Base-by-base conservation (phyloP, 495 filamentous ascomycete genomes). In the Hyaloscypha variabilis region DNA sequence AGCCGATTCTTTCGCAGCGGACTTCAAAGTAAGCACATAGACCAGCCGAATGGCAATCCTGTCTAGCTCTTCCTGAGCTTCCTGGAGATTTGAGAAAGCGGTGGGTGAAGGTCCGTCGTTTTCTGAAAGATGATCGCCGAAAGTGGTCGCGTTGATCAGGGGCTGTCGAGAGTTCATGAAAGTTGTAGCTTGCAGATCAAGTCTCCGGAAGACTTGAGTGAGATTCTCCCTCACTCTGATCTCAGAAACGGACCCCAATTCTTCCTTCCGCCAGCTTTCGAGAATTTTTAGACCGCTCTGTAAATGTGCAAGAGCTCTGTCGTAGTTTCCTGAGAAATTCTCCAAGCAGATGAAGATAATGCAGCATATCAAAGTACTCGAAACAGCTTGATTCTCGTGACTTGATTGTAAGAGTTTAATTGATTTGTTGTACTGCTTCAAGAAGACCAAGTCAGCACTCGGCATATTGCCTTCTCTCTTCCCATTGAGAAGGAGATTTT, bases 321-420 rank as follows among this genome's bases (percentile, higher is more conserved):
- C 57, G 56, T 77, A 79, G 28, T 78, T 72, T 2, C 85, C 83
- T 24, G 77, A 78, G 3, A 87, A 68, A 42, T 80, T 79, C 63
- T 89, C 86, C 36, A 85, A 76, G 53, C 78, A 81, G 55, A 80
- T 75, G 67, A 88, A 87, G 0, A 88, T 53, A 23, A 85, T 66
- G 64, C 87, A 89, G 14, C 81, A 76, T 29, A 82, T 76, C n/a
- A 89, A 75, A 23, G 79, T 76, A 25, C 82, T 60, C 8, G 34
- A 31, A 3, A 62, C 26, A 14, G 58, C 19, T 28, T 57, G 64
- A 4, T 30, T 25, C 23, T n/a, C 14, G 14, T 56, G n/a, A 10
- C 14, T 34, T 23, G 31, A 42, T 25, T 58, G 46, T 2, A 61
- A 50, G 19, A 49, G 30, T 26, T 42, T 29, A 17, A 61, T 66